These are phyloP conservation scores for Pholiota microspora DNA, from an alignment of 768 basidiomycete species.

Conservation along the genomic window DNA sequence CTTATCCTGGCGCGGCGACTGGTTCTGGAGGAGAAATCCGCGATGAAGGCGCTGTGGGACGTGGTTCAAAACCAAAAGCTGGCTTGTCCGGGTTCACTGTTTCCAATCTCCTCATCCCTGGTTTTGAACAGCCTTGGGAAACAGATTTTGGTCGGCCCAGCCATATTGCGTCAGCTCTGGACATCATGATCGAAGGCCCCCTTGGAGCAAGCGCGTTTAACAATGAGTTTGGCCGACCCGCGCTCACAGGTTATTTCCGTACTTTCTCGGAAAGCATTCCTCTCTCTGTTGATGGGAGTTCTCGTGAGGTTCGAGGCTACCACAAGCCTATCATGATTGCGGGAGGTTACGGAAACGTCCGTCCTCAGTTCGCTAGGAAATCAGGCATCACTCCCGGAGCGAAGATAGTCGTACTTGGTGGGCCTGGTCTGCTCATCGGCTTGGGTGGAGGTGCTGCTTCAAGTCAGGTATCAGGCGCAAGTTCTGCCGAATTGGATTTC, in stretches of 20 bases:
- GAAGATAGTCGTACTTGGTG: constrained; percentile 90
- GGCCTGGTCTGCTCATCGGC: constrained; percentile 95
- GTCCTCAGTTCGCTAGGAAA: constrained; percentile 81
- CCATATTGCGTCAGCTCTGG: constrained; percentile 90
- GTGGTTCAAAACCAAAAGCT: constrained; percentile 95
- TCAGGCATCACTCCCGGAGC: constrained; percentile 74
- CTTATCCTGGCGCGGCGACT: constrained; percentile 97
- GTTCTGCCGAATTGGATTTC: constrained; percentile 93
- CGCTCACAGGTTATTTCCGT: constrained; percentile 90
- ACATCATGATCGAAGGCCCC: constrained; percentile 97
- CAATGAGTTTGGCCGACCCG: constrained; percentile 97
- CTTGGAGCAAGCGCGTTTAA: constrained; percentile 96
- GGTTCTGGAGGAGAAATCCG: constrained; percentile 98
- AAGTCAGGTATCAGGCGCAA: constrained; percentile 87
- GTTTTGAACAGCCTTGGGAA: constrained; percentile 93
- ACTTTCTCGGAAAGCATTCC: constrained; percentile 85
- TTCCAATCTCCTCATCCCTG: constrained; percentile 91
- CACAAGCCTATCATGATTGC: constrained; percentile 99
- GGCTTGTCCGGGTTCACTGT: constrained; percentile 92
- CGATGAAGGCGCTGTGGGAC: constrained; percentile 94
- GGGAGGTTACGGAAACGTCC: constrained; percentile 93
- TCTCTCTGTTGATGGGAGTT: constrained; percentile 41
- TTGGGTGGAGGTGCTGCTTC: constrained; percentile 96
- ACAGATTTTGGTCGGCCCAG: constrained; percentile 85
- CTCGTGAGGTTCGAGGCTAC: constrained; percentile 82